phyloP scores from a whole-genome alignment of 1,139 yeast species.

The Geotrichum phurueaensis region DNA sequence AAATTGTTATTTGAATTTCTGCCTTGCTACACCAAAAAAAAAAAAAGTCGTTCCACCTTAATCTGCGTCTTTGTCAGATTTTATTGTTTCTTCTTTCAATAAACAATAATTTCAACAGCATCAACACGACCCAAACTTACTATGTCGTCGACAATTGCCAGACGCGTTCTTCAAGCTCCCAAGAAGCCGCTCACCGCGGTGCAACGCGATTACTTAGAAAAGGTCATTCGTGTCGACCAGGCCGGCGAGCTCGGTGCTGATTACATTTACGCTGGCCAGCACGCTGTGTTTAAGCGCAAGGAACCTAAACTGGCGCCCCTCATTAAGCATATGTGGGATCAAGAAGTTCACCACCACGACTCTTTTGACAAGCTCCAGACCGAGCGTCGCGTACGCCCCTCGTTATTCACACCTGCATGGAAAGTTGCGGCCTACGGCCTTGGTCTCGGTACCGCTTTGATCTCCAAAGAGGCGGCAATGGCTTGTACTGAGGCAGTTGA shows the following conservation, averaged over 20 bases:
- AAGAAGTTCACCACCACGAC: conserved; percentile 82
- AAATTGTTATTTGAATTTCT: neutral
- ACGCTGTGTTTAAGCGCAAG: conserved; percentile 62
- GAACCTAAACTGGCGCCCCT: conserved; percentile 57
- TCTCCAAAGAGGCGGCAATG: conserved; percentile 97
- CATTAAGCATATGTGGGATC: conserved; percentile 96
- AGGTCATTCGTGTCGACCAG: conserved; percentile 86
- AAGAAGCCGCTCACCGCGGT: conserved; percentile 21
- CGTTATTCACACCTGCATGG: conserved; percentile 88
- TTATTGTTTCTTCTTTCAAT: neutral
- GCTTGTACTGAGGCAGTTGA: conserved; percentile 99
- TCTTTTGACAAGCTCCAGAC: conserved; percentile 76
- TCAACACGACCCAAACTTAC: neutral
- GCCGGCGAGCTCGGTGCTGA: conserved; percentile 99
- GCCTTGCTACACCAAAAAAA: neutral
- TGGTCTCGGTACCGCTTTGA: conserved; percentile 80
- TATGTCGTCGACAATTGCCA: conserved; percentile 14
- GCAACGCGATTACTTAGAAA: conserved; percentile 57
- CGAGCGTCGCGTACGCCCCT: conserved; percentile 80
- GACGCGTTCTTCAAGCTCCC: conserved; percentile 13
- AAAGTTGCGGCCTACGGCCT: conserved; percentile 80
- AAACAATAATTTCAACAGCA: neutral
- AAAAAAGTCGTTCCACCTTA: conserved; percentile 3
- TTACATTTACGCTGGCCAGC: conserved; percentile 88
- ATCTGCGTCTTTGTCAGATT: neutral